Conservation (phyloP, 805 yeast genomes). For the Pichia heedii region DNA sequence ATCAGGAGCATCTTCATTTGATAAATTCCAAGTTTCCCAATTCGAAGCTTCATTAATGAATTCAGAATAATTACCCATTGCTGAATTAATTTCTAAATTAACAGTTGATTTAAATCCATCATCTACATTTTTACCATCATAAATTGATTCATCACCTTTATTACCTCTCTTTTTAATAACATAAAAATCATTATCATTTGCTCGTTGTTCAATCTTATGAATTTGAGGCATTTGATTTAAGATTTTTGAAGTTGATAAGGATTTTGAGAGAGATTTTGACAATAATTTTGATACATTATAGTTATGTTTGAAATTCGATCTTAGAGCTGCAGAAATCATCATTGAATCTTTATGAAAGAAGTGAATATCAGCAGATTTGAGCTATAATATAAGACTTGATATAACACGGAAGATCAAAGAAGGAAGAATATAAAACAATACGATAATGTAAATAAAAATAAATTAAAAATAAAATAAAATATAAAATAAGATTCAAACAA, state of each 20-base stretch:
- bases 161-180: constrained; percentile 24
- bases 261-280: not conserved
- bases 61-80: constrained; percentile 33
- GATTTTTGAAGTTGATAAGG: constrained; percentile 2
- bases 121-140: constrained; percentile 4
- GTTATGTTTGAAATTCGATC: constrained; percentile 4
- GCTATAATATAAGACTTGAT: too few relatives aligned
- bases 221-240: constrained; percentile 11
- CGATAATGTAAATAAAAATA: too few relatives aligned
- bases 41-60: constrained; percentile 26
- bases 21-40: constrained; percentile 29
- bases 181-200: constrained; percentile 25
- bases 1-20: constrained; percentile 30
- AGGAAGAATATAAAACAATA: too few relatives aligned
- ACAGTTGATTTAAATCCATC: constrained; percentile 20
- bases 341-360: too few relatives aligned
- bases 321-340: constrained; percentile 12
- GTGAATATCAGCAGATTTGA: too few relatives aligned
- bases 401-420: too few relatives aligned
- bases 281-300: constrained; percentile 4
- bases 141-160: constrained; percentile 15
- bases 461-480: too few relatives aligned
- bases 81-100: constrained; percentile 29
- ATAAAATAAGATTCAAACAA: not conserved
- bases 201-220: constrained; percentile 18